Evolutionary conservation across 345 rosid genomes (phyloP).

Genomic region (Aurinia saxatilis): DNA sequence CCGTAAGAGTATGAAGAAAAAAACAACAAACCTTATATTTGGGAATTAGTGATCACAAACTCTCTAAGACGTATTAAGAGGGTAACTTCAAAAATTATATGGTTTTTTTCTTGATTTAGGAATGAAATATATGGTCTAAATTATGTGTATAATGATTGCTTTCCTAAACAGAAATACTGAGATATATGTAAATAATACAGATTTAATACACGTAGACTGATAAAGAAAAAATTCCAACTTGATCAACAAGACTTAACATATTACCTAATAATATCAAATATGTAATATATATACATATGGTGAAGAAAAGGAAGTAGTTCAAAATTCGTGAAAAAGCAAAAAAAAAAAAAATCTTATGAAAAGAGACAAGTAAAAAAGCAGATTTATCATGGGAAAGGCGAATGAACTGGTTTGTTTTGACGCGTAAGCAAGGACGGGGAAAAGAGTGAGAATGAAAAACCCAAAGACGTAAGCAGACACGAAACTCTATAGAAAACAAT

Average conservation of each 20-base stretch:
- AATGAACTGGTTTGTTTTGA: not conserved
- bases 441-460: not conserved
- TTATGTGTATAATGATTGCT: constrained; percentile 5
- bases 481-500: constrained; percentile 22
- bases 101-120: not conserved
- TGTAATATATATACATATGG: constrained; percentile 8
- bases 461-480: constrained; percentile 21
- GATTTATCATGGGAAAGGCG: no score
- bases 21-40: constrained; percentile 7
- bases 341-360: no score
- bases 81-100: not conserved
- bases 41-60: not conserved
- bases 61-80: not conserved
- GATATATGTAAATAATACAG: constrained; percentile 3
- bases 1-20: constrained; percentile 28
- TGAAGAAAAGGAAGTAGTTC: not conserved
- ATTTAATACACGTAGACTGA: not conserved
- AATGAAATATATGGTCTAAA: constrained; percentile 3
- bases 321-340: not conserved
- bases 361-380: no score
- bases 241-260: constrained; percentile 15
- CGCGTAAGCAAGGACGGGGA: constrained; percentile 18
- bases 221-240: not conserved
- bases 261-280: not conserved
- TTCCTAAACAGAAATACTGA: constrained; percentile 1